These are phyloP conservation scores for Physaria fendleri DNA, from an alignment of 345 rosid species.

Conservation along the genomic window DNA sequence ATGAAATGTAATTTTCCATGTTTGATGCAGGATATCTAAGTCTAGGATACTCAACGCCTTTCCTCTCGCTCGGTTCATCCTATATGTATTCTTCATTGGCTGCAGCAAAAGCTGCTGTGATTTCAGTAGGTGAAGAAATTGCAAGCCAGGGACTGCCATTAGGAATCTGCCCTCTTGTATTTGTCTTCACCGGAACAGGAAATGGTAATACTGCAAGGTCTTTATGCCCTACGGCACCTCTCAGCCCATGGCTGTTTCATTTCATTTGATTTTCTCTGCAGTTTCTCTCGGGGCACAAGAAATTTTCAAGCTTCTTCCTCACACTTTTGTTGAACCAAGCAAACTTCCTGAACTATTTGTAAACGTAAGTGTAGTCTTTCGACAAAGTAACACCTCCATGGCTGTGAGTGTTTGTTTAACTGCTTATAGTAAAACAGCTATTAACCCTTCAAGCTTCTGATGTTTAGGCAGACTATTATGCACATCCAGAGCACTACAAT, in stretches of 20 bases:
- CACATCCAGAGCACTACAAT: constrained; percentile 82
- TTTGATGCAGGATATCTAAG: constrained; percentile 59
- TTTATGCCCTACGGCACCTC: background rate
- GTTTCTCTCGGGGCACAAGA: constrained; percentile 90
- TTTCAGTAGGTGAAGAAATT: constrained; percentile 81
- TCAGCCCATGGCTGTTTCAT: background rate
- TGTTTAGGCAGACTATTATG: constrained; percentile 82
- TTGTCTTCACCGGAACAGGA: constrained; percentile 72
- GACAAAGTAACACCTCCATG: constrained; percentile 54
- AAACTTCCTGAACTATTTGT: constrained; percentile 66
- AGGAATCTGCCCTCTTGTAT: constrained; percentile 76
- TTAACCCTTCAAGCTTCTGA: background rate
- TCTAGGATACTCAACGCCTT: constrained; percentile 79
- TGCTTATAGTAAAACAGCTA: background rate
- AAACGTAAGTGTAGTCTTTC: constrained; percentile 43
- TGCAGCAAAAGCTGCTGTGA: constrained; percentile 83
- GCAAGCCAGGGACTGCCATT: constrained; percentile 67
- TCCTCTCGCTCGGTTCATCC: constrained; percentile 69
- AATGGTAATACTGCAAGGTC: constrained; percentile 42
- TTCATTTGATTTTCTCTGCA: constrained; percentile 17
- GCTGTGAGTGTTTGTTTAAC: background rate
- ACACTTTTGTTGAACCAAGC: constrained; percentile 68
- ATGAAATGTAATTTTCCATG: background rate
- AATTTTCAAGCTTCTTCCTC: constrained; percentile 94
- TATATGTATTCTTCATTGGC: constrained; percentile 83